phyloP scores from a whole-genome alignment of 768 basidiomycete genomes.

The Boletus vinaceobasis region DNA sequence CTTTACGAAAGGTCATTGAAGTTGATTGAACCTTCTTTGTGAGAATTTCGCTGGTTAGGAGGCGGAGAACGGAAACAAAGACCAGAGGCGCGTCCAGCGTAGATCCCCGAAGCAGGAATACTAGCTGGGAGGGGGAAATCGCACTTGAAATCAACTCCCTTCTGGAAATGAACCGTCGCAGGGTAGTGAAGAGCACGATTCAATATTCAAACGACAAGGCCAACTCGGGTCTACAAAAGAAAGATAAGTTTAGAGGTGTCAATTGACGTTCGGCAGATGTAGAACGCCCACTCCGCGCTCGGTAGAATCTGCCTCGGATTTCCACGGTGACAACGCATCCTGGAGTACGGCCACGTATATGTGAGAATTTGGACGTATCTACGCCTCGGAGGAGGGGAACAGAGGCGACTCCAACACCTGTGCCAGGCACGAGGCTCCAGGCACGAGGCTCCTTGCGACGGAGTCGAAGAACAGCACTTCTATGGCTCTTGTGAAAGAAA shows the following conservation, averaged over 20 bases:
- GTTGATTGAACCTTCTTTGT: background rate
- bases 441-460: background rate
- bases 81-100: background rate
- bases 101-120: background rate
- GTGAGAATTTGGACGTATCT: background rate
- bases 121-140: background rate
- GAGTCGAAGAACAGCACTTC: background rate
- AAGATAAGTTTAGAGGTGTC: background rate
- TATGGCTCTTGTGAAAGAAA: background rate
- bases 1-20: background rate
- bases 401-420: too few species aligned
- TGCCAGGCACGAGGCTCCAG: background rate
- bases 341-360: background rate
- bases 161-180: background rate
- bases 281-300: too few species aligned
- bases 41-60: background rate
- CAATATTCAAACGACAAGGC: background rate
- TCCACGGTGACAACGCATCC: background rate
- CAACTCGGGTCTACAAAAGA: background rate
- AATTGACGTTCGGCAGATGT: background rate
- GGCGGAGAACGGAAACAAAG: background rate
- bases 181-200: background rate
- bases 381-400: background rate
- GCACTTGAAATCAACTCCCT: background rate
- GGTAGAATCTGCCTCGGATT: background rate